Evolutionary conservation across 116 monocot species (phyloP).

Genomic region (Posidonia oceanica): DNA sequence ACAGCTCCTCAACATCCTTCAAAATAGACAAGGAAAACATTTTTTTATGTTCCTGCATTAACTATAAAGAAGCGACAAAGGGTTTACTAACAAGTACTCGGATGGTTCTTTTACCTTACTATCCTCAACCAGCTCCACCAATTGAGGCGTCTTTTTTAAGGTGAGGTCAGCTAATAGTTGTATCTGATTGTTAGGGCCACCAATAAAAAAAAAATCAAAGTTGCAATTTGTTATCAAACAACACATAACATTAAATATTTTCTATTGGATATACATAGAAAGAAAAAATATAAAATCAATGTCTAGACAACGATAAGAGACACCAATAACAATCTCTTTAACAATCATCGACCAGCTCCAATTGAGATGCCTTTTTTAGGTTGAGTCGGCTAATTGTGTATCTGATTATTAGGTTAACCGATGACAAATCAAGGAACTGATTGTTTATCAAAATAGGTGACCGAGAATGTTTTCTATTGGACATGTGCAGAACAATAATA

Average conservation of each 20-base stretch:
- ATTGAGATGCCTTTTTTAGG: conserved; percentile 78
- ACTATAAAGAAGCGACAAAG: no score
- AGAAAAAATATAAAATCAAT: no score
- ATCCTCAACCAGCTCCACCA: conserved; percentile 81
- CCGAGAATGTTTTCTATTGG: no score
- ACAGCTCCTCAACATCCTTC: conserved; percentile 79
- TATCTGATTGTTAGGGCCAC: conserved; percentile 32
- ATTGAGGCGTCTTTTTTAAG: conserved; percentile 80
- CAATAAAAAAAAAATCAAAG: not conserved
- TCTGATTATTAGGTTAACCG: conserved; percentile 22
- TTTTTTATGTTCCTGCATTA: no score
- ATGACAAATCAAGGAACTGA: not conserved
- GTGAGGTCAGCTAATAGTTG: conserved; percentile 90
- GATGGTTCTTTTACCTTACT: conserved; percentile 25
- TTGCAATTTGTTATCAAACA: not conserved
- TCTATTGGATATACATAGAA: no score
- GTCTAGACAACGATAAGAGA: no score
- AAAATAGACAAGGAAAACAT: not conserved
- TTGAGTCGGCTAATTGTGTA: conserved; percentile 89
- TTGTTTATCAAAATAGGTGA: no score
- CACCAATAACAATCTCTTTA: no score
- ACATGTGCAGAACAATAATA: no score
- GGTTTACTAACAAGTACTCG: no score
- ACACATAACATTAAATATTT: no score
- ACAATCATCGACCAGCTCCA: conserved; percentile 74